Conservation (phyloP, 2,329 filamentous ascomycete genomes). For the Rutstroemia sp. region DNA sequence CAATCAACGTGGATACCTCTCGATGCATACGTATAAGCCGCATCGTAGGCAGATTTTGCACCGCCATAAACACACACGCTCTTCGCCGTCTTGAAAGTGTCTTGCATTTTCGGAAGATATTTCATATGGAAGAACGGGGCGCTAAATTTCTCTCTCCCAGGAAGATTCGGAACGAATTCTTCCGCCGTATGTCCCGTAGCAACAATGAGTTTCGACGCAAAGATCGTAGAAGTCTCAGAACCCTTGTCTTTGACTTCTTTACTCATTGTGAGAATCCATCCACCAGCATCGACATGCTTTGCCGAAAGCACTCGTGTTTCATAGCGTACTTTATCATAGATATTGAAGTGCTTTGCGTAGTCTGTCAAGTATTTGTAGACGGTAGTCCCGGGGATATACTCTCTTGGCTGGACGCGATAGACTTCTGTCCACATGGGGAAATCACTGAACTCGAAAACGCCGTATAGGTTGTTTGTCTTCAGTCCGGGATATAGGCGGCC, state of each 20-base stretch:
- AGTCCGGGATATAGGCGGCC: conserved; percentile 61
- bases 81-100: conserved; percentile 36
- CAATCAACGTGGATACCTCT: conserved; percentile 50
- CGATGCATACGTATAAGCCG: conserved; percentile 52
- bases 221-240: conserved; percentile 18
- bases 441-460: conserved; percentile 66
- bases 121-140: conserved; percentile 43
- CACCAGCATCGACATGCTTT: conserved; percentile 35
- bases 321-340: conserved; percentile 42
- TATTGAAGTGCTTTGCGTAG: conserved; percentile 45
- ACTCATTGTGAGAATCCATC: conserved; percentile 36
- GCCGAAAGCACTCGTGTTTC: conserved; percentile 40
- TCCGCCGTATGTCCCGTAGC: conserved; percentile 49
- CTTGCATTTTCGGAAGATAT: conserved; percentile 36
- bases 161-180: conserved; percentile 39
- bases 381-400: conserved; percentile 52
- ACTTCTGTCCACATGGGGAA: conserved; percentile 57
- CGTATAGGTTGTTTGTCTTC: conserved; percentile 66
- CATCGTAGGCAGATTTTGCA: conserved; percentile 59
- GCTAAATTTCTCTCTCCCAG: conserved; percentile 39
- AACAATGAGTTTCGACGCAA: conserved; percentile 42
- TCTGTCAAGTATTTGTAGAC: conserved; percentile 50
- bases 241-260: background rate
- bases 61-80: conserved; percentile 51
- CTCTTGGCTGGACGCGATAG: conserved; percentile 40